Evolutionary conservation across 768 basidiomycete genomes (phyloP).

Genomic region (Royoungia palumana): DNA sequence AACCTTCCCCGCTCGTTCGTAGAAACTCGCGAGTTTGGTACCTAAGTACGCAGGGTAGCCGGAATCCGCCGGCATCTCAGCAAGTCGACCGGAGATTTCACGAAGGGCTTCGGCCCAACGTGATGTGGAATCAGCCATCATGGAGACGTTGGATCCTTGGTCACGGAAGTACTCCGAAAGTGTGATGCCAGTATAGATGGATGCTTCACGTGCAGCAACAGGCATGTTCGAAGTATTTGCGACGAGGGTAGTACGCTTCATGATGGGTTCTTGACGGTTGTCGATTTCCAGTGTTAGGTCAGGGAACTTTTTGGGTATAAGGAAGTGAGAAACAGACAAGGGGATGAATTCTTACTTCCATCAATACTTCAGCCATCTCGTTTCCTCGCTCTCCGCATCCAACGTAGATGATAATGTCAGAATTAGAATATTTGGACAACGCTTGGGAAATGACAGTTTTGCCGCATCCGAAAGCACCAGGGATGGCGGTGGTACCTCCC

Average conservation of each 20-base stretch:
- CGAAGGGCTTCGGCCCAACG: conserved; percentile 99
- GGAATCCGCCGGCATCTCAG: conserved; percentile 99
- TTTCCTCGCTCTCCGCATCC: conserved; percentile 99
- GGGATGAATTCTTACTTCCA: conserved; percentile 60
- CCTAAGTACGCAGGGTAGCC: conserved; percentile 97
- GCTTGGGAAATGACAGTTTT: conserved; percentile 99
- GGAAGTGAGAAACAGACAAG: conserved; percentile 5
- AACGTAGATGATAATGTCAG: conserved; percentile 98
- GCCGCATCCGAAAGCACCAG: conserved; percentile 97
- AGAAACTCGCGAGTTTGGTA: conserved; percentile 96
- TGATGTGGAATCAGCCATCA: conserved; percentile 99
- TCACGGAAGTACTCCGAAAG: conserved; percentile 99
- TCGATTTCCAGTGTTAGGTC: conserved; percentile 88
- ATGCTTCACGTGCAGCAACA: conserved; percentile 97
- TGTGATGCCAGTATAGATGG: conserved; percentile 99
- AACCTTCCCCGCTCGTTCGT: conserved; percentile 97
- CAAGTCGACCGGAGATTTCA: conserved; percentile 98
- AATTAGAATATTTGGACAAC: conserved; percentile 97
- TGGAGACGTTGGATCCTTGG: conserved; percentile 94
- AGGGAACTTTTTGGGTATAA: conserved; percentile 59
- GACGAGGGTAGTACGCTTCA: conserved; percentile 98
- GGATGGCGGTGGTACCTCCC: conserved; percentile 95
- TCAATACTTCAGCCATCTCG: conserved; percentile 99
- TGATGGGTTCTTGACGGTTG: conserved; percentile 96
- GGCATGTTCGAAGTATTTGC: conserved; percentile 99